These are phyloP conservation scores for Protomyces inouyei DNA, from an alignment of 1,139 yeast genomes.

Conservation along the genomic window DNA sequence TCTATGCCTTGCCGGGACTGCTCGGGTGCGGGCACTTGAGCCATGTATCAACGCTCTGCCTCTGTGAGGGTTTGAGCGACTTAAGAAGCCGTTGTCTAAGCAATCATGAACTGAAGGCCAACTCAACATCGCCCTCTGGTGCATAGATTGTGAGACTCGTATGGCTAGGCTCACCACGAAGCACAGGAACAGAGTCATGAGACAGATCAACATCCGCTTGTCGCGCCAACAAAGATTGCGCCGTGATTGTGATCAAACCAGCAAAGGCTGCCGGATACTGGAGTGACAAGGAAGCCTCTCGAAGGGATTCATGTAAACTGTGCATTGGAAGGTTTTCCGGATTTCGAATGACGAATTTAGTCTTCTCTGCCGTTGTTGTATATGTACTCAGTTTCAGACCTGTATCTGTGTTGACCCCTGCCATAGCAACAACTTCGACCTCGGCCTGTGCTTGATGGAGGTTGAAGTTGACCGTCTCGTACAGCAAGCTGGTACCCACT, in stretches of 20 bases:
- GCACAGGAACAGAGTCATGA: neutral
- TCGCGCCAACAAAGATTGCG: neutral
- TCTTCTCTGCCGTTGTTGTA: conserved; percentile 2
- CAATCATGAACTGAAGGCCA: no score
- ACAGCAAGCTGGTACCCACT: conserved; percentile 14
- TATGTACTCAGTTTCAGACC: neutral
- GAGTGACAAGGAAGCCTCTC: conserved; percentile 1
- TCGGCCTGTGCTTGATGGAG: conserved; percentile 7
- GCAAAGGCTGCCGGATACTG: neutral
- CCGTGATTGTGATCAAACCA: neutral
- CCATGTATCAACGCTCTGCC: no score
- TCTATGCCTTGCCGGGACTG: no score
- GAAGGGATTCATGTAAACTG: conserved; percentile 4
- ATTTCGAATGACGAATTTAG: neutral
- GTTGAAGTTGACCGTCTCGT: neutral
- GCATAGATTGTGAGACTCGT: no score
- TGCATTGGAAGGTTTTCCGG: neutral
- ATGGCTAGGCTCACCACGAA: no score
- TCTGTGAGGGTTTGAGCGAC: no score
- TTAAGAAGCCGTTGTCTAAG: no score
- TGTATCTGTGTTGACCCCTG: neutral
- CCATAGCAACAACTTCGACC: conserved; percentile 11
- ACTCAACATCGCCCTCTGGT: no score
- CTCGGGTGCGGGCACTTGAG: no score
- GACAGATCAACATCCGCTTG: neutral